phyloP scores from a whole-genome alignment of 2,329 filamentous ascomycete species.

The Dichotomopilus funicola region DNA sequence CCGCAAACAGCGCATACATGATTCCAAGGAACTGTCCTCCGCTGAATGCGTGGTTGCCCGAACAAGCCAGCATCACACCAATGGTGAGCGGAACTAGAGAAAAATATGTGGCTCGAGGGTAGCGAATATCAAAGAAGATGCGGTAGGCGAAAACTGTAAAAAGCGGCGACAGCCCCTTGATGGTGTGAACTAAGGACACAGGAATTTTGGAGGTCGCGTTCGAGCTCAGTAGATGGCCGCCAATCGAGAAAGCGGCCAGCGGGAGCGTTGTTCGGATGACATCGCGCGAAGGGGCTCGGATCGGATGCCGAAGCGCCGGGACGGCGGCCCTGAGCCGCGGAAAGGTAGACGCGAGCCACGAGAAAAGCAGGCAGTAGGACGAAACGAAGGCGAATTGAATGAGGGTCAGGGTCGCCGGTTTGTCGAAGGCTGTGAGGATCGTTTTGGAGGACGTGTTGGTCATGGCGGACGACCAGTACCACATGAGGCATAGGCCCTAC shows the following conservation, averaged over 20 bases:
- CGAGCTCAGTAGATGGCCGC: slow-evolving; percentile 87
- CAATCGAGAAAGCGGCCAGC: slow-evolving; percentile 85
- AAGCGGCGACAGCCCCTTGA: slow-evolving; percentile 92
- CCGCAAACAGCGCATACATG: slow-evolving; percentile 78
- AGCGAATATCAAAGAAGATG: slow-evolving; percentile 79
- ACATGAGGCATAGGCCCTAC: slow-evolving; percentile 77
- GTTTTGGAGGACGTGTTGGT: slow-evolving; percentile 98
- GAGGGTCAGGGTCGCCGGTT: slow-evolving; percentile 84
- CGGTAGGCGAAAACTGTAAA: slow-evolving; percentile 95
- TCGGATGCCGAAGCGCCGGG: slow-evolving; percentile 75
- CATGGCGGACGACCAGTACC: slow-evolving; percentile 92
- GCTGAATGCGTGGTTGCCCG: slow-evolving; percentile 67
- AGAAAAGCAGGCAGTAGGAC: slow-evolving; percentile 74
- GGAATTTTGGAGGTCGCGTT: slow-evolving; percentile 92
- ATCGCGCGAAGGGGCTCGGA: slow-evolving; percentile 72
- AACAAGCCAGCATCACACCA: slow-evolving; percentile 95
- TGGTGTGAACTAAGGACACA: slow-evolving; percentile 94
- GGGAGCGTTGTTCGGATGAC: slow-evolving; percentile 85
- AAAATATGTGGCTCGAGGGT: slow-evolving; percentile 79
- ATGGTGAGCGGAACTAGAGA: slow-evolving; percentile 85
- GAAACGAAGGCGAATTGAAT: slow-evolving; percentile 93
- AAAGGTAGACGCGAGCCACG: slow-evolving; percentile 67
- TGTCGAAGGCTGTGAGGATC: slow-evolving; percentile 85
- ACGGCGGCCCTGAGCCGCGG: slow-evolving; percentile 64
- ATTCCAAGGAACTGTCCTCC: slow-evolving; percentile 81